These are phyloP conservation scores for Microdochium paspali DNA, from an alignment of 2,329 filamentous ascomycete species.

Conservation along the genomic window DNA sequence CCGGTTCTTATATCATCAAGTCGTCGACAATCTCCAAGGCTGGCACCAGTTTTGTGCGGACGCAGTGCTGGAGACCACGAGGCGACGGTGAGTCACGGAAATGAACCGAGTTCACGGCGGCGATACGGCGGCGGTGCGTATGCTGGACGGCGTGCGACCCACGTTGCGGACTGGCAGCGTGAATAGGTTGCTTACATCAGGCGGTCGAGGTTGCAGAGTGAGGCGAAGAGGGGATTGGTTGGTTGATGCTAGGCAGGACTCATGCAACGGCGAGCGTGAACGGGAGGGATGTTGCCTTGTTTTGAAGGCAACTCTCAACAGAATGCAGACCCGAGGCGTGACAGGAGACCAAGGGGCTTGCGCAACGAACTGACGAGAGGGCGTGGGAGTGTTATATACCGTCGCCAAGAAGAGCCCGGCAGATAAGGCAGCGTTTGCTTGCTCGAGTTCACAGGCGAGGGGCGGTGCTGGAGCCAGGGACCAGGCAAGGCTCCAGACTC, in stretches of 20 bases:
- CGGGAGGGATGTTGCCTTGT: neutral
- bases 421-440: constrained; percentile 7
- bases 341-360: neutral
- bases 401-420: constrained; percentile 2
- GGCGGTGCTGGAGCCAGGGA: constrained; percentile 12
- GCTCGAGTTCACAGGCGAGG: constrained; percentile 7
- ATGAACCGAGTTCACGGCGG: neutral
- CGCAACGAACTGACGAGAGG: neutral
- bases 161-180: neutral
- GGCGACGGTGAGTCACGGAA: neutral
- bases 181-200: constrained; percentile 1
- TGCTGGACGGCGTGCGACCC: neutral
- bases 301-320: neutral
- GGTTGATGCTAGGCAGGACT: neutral
- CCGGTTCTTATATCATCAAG: constrained; percentile 5
- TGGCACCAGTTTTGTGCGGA: neutral
- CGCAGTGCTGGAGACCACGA: neutral
- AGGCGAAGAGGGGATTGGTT: neutral
- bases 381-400: neutral
- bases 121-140: neutral
- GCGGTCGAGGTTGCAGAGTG: constrained; percentile 1
- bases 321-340: neutral
- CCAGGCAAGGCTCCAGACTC: neutral
- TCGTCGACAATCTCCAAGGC: neutral
- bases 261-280: neutral